Percentiles rank a stretch among this genome's conserved stretches.
Conservation (phyloP, 2,329 filamentous ascomycete species). For the Fusarium nisikadoi region DNA sequence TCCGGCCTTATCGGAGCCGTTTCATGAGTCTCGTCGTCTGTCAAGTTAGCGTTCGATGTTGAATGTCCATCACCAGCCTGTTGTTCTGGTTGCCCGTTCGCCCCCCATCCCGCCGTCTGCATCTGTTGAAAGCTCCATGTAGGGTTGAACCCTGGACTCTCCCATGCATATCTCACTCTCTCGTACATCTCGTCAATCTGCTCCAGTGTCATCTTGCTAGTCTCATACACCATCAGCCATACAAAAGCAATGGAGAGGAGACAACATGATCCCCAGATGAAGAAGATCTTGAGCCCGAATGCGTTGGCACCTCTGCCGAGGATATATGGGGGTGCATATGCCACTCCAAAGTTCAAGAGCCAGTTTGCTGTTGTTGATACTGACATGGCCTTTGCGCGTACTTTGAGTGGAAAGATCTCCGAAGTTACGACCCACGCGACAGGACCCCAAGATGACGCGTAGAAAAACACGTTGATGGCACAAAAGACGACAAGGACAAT, state of each 20-base stretch:
- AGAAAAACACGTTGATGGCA: conserved; percentile 80
- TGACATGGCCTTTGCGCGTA: conserved; percentile 79
- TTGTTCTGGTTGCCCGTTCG: conserved; percentile 59
- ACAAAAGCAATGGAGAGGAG: conserved; percentile 77
- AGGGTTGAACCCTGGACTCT: conserved; percentile 73
- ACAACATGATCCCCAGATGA: conserved; percentile 83
- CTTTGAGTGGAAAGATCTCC: conserved; percentile 75
- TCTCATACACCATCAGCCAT: conserved; percentile 80
- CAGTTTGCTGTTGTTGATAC: conserved; percentile 82
- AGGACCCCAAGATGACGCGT: conserved; percentile 81
- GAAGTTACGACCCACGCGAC: conserved; percentile 80
- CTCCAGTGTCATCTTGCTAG: conserved; percentile 79
- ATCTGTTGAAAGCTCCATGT: conserved; percentile 77
- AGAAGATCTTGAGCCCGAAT: conserved; percentile 79
- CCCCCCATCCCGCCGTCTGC: conserved; percentile 67
- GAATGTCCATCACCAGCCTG: conserved; percentile 13
- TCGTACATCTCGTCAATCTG: conserved; percentile 85
- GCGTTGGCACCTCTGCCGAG: conserved; percentile 73
- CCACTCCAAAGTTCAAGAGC: conserved; percentile 82
- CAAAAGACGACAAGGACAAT: conserved; percentile 73
- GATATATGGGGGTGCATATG: conserved; percentile 86
- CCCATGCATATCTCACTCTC: conserved; percentile 75
- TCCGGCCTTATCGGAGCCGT: not conserved
- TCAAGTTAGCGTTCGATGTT: conserved; percentile 36
- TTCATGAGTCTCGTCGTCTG: not conserved